Conservation (phyloP, 495 filamentous ascomycete species). For the Staphylotrichum tortipilum region DNA sequence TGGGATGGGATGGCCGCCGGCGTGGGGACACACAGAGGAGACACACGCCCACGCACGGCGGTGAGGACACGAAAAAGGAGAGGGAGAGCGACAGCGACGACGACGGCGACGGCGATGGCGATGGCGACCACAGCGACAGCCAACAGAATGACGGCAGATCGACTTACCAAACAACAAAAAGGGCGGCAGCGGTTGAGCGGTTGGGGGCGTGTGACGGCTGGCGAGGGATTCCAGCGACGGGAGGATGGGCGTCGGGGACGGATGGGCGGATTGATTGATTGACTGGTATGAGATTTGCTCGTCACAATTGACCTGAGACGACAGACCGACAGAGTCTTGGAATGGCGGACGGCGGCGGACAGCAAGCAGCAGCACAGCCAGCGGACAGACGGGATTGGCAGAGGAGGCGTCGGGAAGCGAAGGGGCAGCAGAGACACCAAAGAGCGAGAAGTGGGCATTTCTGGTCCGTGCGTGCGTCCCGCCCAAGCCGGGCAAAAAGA, state of each 20-base stretch:
- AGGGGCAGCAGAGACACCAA: conserved; percentile 1
- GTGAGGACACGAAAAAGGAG: not conserved
- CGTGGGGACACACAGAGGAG: too few species aligned
- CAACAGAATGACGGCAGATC: too few species aligned
- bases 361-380: too few species aligned
- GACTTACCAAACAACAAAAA: conserved; percentile 3
- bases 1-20: conserved; percentile 4
- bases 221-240: not conserved
- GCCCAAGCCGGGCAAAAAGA: conserved; percentile 14
- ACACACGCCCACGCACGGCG: too few species aligned
- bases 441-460: conserved; percentile 8
- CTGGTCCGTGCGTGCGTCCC: conserved; percentile 17
- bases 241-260: conserved; percentile 13
- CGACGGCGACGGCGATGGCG: too few species aligned
- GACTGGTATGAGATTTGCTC: too few species aligned
- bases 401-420: conserved; percentile 6
- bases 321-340: conserved; percentile 10
- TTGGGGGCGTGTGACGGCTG: conserved; percentile 3
- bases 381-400: conserved; percentile 20
- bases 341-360: too few species aligned
- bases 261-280: too few species aligned
- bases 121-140: too few species aligned
- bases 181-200: too few species aligned
- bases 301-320: conserved; percentile 7
- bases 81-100: too few species aligned